Evolutionary conservation across 495 filamentous ascomycete species (phyloP).

Genomic region (Xylaria venustula): DNA sequence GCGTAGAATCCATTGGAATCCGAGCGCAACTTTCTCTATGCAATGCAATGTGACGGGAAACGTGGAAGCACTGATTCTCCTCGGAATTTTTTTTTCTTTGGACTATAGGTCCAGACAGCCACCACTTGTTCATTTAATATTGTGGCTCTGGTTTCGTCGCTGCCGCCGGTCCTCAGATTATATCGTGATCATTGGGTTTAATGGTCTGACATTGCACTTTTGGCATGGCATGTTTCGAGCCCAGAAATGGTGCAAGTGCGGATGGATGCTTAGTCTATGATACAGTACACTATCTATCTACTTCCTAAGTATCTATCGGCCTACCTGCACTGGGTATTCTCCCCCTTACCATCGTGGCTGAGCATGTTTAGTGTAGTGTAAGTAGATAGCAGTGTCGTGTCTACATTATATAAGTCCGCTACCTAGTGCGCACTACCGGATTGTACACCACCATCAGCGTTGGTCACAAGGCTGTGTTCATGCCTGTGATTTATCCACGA

Average conservation of each 20-base stretch:
- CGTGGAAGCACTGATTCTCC: background rate
- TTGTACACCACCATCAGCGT: background rate
- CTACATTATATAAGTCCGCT: too few species aligned
- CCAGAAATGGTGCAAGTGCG: background rate
- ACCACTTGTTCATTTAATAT: background rate
- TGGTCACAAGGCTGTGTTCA: background rate
- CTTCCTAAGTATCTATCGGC: background rate
- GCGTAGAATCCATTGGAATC: constrained; percentile 11
- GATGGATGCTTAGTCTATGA: background rate
- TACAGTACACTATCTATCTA: background rate
- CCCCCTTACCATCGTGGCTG: constrained; percentile 1
- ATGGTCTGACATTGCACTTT: background rate
- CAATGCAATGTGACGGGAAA: constrained; percentile 15
- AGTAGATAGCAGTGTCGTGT: background rate
- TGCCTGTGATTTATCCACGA: background rate
- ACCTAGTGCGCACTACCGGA: background rate
- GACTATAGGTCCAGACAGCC: constrained; percentile 1
- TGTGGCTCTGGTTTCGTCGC: too few species aligned
- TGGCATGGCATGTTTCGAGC: background rate
- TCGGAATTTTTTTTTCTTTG: background rate
- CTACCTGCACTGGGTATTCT: too few species aligned
- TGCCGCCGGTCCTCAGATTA: too few species aligned
- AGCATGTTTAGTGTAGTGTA: background rate
- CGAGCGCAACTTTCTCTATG: constrained; percentile 2
- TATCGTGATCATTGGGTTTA: background rate